phyloP scores from a whole-genome alignment of 257 asterid genomes.

The Forsythia suspensa region DNA sequence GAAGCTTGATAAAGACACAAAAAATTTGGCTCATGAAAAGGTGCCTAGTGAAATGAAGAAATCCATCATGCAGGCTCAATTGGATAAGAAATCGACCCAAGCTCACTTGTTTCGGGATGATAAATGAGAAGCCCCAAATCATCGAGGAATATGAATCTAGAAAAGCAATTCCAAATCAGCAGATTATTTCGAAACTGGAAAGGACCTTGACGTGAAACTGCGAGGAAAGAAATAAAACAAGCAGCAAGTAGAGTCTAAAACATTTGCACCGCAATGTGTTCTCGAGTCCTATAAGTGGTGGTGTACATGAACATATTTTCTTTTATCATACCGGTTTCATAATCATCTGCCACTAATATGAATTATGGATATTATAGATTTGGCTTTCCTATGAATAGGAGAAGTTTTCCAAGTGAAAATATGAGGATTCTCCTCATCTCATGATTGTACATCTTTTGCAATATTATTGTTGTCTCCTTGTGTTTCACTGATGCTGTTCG shows the following conservation, averaged over 20 bases:
- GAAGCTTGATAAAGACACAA: too few relatives aligned
- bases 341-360: neutral
- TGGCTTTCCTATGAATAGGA: conserved; percentile 34
- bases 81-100: conserved; percentile 85
- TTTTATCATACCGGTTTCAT: neutral
- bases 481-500: too few relatives aligned
- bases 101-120: conserved; percentile 93
- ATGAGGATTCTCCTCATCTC: conserved; percentile 1
- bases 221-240: conserved; percentile 50
- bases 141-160: conserved; percentile 67
- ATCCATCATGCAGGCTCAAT: conserved; percentile 86
- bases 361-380: conserved; percentile 28
- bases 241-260: neutral
- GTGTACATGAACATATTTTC: conserved; percentile 25
- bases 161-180: conserved; percentile 63
- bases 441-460: conserved; percentile 21
- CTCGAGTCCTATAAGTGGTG: conserved; percentile 31
- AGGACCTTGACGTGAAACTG: conserved; percentile 58
- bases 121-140: conserved; percentile 64
- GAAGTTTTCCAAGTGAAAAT: conserved; percentile 22
- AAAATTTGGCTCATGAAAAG: too few relatives aligned
- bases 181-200: conserved; percentile 51
- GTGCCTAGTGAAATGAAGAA: conserved; percentile 84
- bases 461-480: neutral
- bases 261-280: conserved; percentile 1